A percentile compares a stretch with the other conserved stretches of the same genome.
phyloP scores from a whole-genome alignment of 805 yeast genomes.

The Sungouiella thailandica region DNA sequence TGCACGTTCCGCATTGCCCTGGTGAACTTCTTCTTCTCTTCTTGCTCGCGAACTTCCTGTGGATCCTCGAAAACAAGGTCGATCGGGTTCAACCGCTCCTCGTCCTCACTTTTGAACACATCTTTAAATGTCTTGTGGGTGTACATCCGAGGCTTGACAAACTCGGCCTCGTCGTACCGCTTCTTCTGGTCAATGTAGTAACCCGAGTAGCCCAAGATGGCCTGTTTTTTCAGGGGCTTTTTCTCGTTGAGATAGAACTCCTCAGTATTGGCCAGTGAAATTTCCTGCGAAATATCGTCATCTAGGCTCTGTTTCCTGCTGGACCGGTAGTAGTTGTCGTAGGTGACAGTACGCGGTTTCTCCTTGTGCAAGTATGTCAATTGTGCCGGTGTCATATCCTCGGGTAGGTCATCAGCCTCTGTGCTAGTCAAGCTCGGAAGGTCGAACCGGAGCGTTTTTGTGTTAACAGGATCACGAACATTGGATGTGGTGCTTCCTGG shows the following conservation, averaged over 20 bases:
- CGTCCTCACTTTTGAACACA: conserved; percentile 26
- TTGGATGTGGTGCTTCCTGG: not conserved
- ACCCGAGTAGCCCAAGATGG: conserved; percentile 9
- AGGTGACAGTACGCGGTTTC: conserved; percentile 2
- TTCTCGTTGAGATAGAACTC: not conserved
- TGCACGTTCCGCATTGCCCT: conserved; percentile 25
- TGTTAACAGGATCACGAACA: not conserved
- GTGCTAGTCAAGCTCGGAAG: not conserved
- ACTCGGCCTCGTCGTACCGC: conserved; percentile 27
- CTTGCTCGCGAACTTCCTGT: conserved; percentile 11
- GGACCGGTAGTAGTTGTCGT: conserved; percentile 6
- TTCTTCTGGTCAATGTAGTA: conserved; percentile 36
- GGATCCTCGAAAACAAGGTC: conserved; percentile 35
- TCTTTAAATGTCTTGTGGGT: conserved; percentile 37
- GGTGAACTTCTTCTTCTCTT: conserved; percentile 19
- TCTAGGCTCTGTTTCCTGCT: not conserved
- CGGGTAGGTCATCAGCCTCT: conserved; percentile 22
- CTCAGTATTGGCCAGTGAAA: not conserved
- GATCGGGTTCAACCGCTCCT: conserved; percentile 35
- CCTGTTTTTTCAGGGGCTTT: not conserved
- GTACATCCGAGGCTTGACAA: conserved; percentile 29
- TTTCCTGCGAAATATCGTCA: not conserved
- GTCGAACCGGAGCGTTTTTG: not conserved
- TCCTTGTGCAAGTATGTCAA: conserved; percentile 11
- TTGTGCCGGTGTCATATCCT: conserved; percentile 38